Evolutionary conservation across 345 rosid species (phyloP).

Genomic region (Citrus unshiu): DNA sequence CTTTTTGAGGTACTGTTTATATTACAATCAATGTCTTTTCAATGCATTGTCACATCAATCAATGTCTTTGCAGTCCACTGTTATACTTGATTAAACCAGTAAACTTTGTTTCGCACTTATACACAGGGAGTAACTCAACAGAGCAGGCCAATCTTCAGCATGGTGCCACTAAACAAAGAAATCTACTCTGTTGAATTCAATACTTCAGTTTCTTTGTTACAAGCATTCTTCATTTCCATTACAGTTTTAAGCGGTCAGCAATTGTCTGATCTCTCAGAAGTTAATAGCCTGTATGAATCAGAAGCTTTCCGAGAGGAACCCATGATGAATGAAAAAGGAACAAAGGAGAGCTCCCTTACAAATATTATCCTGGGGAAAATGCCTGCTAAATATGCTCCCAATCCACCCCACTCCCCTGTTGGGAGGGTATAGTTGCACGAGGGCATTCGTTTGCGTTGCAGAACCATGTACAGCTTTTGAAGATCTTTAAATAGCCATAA

Average conservation of each 20-base stretch:
- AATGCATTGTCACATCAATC: too few species aligned
- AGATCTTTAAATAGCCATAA: neutral
- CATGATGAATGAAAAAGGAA: slow-evolving; percentile 10
- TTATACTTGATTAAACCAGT: neutral
- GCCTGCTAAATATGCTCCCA: slow-evolving; percentile 49
- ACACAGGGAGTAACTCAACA: slow-evolving; percentile 38
- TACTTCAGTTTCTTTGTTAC: slow-evolving; percentile 52
- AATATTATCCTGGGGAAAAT: slow-evolving; percentile 8
- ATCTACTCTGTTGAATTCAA: slow-evolving; percentile 63
- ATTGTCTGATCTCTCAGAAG: slow-evolving; percentile 30
- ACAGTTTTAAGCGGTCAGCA: slow-evolving; percentile 42
- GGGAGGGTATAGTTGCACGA: slow-evolving; percentile 55
- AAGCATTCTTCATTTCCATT: slow-evolving; percentile 69
- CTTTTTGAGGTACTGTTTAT: slow-evolving; percentile 52
- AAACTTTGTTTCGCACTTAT: neutral
- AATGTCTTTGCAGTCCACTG: neutral
- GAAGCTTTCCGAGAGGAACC: slow-evolving; percentile 21
- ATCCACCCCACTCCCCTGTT: slow-evolving; percentile 79
- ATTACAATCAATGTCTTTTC: neutral
- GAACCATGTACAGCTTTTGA: slow-evolving; percentile 9
- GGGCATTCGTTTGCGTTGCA: slow-evolving; percentile 3
- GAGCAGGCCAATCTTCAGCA: slow-evolving; percentile 44
- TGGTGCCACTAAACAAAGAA: slow-evolving; percentile 49
- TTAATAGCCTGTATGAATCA: slow-evolving; percentile 4
- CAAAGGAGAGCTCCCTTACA: slow-evolving; percentile 13